Evolutionary conservation across 2,329 filamentous ascomycete species (phyloP).

Genomic region (Arthrobotrys musiformis): DNA sequence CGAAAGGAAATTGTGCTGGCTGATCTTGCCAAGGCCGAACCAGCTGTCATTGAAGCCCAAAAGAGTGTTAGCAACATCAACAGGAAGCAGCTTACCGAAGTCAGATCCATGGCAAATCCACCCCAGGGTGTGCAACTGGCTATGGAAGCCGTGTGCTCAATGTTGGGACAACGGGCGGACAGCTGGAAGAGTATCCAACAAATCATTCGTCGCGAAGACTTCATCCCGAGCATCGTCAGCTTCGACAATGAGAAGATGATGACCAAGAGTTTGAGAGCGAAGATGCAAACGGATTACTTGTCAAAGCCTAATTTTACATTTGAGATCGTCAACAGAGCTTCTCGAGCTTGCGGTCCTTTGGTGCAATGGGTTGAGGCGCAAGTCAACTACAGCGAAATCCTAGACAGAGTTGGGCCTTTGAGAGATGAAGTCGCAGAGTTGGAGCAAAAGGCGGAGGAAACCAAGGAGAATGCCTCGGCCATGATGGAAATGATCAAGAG

Average conservation of each 20-base stretch:
- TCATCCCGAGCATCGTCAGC: conserved; percentile 96
- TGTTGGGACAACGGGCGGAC: conserved; percentile 87
- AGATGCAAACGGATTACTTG: conserved; percentile 92
- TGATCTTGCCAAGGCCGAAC: conserved; percentile 90
- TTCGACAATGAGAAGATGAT: conserved; percentile 97
- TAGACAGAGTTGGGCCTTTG: conserved; percentile 91
- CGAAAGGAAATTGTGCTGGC: conserved; percentile 84
- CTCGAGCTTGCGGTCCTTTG: conserved; percentile 94
- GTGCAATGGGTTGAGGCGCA: conserved; percentile 98
- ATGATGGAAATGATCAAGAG: conserved; percentile 86
- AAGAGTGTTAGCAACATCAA: conserved; percentile 99
- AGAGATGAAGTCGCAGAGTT: conserved; percentile 88
- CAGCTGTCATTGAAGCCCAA: conserved; percentile 90
- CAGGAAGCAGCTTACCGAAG: conserved; percentile 94
- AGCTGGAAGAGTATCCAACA: conserved; percentile 92
- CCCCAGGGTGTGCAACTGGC: conserved; percentile 90
- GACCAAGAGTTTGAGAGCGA: conserved; percentile 81
- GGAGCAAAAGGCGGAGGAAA: conserved; percentile 88
- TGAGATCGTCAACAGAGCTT: conserved; percentile 94
- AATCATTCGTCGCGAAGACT: conserved; percentile 90
- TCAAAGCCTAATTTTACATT: conserved; percentile 96
- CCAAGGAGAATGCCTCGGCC: conserved; percentile 90
- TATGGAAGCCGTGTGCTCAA: conserved; percentile 93
- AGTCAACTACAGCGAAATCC: conserved; percentile 96
- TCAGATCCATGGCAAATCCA: conserved; percentile 94